phyloP scores from a whole-genome alignment of 208 protist species.

The Phytomonas serpens region DNA sequence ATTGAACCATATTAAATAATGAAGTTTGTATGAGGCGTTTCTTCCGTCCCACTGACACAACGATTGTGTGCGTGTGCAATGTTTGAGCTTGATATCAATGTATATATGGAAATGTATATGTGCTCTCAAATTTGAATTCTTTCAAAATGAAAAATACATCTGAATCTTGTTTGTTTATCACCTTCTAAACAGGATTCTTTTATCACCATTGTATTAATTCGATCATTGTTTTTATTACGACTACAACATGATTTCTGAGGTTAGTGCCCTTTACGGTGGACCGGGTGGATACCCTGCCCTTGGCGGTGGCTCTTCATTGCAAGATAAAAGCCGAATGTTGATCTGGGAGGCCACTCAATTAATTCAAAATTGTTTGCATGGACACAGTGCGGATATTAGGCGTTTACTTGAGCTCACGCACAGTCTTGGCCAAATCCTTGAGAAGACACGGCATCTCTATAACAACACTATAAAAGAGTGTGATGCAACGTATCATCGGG shows the following conservation, averaged over 20 bases:
- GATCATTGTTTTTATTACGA: background rate
- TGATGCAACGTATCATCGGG: slow-evolving; percentile 36
- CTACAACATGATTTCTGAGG: background rate
- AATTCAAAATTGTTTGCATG: slow-evolving; percentile 33
- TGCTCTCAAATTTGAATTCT: slow-evolving; percentile 7
- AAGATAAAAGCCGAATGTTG: slow-evolving; percentile 14
- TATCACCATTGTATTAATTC: slow-evolving; percentile 6
- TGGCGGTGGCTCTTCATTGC: background rate
- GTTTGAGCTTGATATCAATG: background rate
- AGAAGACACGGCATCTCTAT: slow-evolving; percentile 59
- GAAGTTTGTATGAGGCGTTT: slow-evolving; percentile 6
- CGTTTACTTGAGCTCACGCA: slow-evolving; percentile 33
- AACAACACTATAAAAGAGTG: slow-evolving; percentile 54
- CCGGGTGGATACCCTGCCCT: background rate
- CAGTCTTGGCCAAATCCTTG: slow-evolving; percentile 37
- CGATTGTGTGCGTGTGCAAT: background rate
- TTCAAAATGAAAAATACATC: slow-evolving; percentile 6
- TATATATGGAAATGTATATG: slow-evolving; percentile 20
- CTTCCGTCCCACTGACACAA: background rate
- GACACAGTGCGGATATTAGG: slow-evolving; percentile 24
- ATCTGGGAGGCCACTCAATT: slow-evolving; percentile 49
- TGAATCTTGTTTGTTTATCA: slow-evolving; percentile 8
- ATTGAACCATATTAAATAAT: slow-evolving; percentile 8
- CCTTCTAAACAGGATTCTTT: slow-evolving; percentile 13
- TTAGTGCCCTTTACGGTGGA: background rate